These are phyloP conservation scores for Paspalum notatum DNA, from an alignment of 176 grass and related monocot species.

Conservation along the genomic window DNA sequence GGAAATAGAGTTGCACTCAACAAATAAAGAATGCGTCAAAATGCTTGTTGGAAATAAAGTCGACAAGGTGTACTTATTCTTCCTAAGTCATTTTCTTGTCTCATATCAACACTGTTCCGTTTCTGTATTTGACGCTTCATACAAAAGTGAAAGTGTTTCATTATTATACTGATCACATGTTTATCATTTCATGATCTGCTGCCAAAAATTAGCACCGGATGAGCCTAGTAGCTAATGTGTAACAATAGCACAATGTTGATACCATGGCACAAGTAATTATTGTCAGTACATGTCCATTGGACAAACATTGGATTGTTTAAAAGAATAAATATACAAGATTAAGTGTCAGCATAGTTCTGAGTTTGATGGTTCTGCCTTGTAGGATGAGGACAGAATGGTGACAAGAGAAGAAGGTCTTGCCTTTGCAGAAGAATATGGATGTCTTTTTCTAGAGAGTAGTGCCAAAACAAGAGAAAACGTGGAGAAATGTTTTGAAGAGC, in stretches of 20 bases:
- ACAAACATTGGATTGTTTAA: not conserved
- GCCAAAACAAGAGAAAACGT: conserved; percentile 92
- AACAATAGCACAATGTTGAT: not conserved
- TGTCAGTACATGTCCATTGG: not conserved
- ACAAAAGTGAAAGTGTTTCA: not conserved
- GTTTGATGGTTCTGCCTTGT: conserved; percentile 39
- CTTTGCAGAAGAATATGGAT: conserved; percentile 78
- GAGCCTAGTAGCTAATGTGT: not conserved
- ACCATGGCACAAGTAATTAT: not conserved
- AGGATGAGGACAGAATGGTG: conserved; percentile 86
- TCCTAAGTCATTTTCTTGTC: not conserved
- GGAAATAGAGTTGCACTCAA: conserved; percentile 88
- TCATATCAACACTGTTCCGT: not conserved
- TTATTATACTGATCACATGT: not conserved
- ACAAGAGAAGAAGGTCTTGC: conserved; percentile 91
- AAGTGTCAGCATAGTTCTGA: not conserved
- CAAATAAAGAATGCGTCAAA: conserved; percentile 83
- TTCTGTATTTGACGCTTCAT: not conserved
- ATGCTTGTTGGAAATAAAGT: conserved; percentile 97
- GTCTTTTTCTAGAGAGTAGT: conserved; percentile 92
- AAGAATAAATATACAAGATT: conserved; percentile 21
- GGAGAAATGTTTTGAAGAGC: conserved; percentile 95
- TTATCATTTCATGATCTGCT: not conserved
- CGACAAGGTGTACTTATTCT: conserved; percentile 72
- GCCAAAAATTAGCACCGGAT: not conserved